Conservation (phyloP, 2,329 filamentous ascomycete species). For the Sporothrix globosa region DNA sequence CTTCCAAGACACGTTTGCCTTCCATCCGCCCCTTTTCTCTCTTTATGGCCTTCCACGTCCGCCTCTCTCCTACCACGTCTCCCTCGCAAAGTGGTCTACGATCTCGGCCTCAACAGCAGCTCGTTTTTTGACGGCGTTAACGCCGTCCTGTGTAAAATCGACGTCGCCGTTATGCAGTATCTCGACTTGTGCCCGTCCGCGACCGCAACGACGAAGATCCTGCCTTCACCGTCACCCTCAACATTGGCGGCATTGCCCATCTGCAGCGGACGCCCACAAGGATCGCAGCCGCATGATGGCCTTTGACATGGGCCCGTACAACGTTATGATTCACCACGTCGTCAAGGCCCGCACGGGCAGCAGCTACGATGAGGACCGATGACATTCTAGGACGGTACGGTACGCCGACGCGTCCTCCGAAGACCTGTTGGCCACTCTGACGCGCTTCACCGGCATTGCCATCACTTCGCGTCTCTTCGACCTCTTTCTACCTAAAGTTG, state of each 20-base stretch:
- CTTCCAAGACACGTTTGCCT: neutral
- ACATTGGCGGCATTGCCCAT: conserved; percentile 43
- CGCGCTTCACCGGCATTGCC: conserved; percentile 38
- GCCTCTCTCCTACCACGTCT: neutral
- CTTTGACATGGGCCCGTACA: conserved; percentile 42
- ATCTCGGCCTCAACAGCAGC: conserved; percentile 42
- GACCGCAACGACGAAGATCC: conserved; percentile 32
- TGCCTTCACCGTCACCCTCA: conserved; percentile 39
- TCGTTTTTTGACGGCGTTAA: conserved; percentile 43
- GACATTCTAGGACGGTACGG: conserved; percentile 34
- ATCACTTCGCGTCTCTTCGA: conserved; percentile 38
- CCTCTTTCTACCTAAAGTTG: conserved; percentile 38
- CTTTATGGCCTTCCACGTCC: neutral
- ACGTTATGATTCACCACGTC: conserved; percentile 43
- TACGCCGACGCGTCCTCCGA: conserved; percentile 37
- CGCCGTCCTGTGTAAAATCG: conserved; percentile 41
- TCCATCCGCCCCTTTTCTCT: neutral
- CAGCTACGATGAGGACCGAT: conserved; percentile 40
- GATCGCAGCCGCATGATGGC: conserved; percentile 43
- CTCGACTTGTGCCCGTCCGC: conserved; percentile 42
- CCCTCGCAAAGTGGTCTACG: conserved; percentile 37
- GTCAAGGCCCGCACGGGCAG: conserved; percentile 38
- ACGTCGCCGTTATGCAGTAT: conserved; percentile 42
- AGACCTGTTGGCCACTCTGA: conserved; percentile 39
- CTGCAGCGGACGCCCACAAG: conserved; percentile 39